Percentiles rank a stretch among this genome's conserved stretches.
These are phyloP conservation scores for Calonectria multiphialidica DNA, from an alignment of 2,329 filamentous ascomycete species.

Conservation along the genomic window DNA sequence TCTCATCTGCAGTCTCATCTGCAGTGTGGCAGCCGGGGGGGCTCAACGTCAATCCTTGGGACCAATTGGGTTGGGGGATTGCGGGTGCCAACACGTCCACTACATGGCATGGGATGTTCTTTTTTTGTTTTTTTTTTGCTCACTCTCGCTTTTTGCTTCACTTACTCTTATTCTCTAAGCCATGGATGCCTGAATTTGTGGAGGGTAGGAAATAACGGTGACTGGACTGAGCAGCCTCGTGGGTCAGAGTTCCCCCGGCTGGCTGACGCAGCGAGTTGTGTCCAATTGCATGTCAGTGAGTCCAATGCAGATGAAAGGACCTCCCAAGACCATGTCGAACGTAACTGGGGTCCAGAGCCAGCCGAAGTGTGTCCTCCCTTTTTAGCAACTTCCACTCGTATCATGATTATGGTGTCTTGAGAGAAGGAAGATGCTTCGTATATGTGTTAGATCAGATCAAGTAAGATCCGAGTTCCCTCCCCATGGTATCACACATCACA, in stretches of 20 bases:
- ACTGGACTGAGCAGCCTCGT: not conserved
- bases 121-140: not conserved
- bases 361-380: too few relatives aligned
- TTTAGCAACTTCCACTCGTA: too few relatives aligned
- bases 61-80: not conserved
- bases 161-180: not conserved
- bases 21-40: not conserved
- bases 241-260: not conserved
- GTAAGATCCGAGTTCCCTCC: too few relatives aligned
- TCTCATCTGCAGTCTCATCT: slow-evolving; percentile 16
- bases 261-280: not conserved
- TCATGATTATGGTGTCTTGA: too few relatives aligned
- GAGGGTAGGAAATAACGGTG: not conserved
- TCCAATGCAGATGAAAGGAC: not conserved
- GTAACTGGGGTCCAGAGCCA: not conserved
- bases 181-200: not conserved
- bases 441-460: too few relatives aligned
- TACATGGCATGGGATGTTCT: not conserved
- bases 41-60: not conserved
- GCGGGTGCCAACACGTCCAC: not conserved
- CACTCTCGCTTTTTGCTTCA: not conserved
- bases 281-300: not conserved
- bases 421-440: too few relatives aligned
- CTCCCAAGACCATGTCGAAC: not conserved
- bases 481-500: not conserved